Base-by-base conservation (phyloP, 2,329 filamentous ascomycete genomes). In the Colletotrichum shisoi region DNA sequence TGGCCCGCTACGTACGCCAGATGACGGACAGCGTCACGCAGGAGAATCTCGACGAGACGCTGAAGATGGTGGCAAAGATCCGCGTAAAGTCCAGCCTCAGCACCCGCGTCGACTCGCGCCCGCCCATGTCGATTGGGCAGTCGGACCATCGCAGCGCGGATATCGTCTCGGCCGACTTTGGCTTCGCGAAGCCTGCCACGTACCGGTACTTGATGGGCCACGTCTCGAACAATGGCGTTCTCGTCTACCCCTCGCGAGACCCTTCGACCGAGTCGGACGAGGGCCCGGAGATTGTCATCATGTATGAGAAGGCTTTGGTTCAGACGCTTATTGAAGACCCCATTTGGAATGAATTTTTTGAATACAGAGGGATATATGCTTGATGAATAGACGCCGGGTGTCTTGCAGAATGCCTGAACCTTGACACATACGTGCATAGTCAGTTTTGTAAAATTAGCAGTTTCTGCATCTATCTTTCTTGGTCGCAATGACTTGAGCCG, bases 1-100 rank as follows among this genome's bases (percentile, higher is more conserved):
- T 81, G 0, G 79, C 80, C 0, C 70, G 69, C 1, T 81, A 80
- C 37, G 73, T 80, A 13, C 79, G 80, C 0, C 63, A 71, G 6
- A 37, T 81, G 44, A 81, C 79, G 3, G 71, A 79, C 62, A 73
- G 74, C 45, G 72, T 75, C 0, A 79, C 77, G 0, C 71, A 78
- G 17, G 77, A 77, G 24, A 68, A 67, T 1, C 71, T 81, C 0
- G 72, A 75, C 34, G 48, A 71, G 21, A 67, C 71, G 3, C 71
- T 82, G 0, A 69, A 71, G 11, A 65, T 71, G 63, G 73, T 79
- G 0, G 78, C 79, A 1, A 71, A 71, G 0, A 70, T 81, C 12
- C 74, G 76, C 4, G 77, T 80, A 61, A 81, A 81, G 68, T 70
- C 74, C 0, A 56, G 70, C 0, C 46, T 81, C 8, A 75, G 73